Conservation (phyloP, 768 basidiomycete genomes). For the Peribolospora baueri region DNA sequence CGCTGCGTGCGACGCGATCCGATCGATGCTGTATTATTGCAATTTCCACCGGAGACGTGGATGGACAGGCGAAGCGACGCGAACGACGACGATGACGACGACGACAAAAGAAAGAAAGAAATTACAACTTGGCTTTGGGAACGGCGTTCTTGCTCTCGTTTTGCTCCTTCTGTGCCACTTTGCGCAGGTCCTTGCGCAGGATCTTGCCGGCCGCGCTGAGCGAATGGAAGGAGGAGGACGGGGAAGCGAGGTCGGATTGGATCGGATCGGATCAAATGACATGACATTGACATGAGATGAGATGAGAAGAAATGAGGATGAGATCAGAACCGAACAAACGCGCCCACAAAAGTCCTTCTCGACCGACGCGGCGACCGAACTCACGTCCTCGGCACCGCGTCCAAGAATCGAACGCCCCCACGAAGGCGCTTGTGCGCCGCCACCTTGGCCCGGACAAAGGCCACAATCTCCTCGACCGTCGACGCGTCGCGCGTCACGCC, state of each 20-base stretch:
- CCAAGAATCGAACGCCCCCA: constrained; percentile 8
- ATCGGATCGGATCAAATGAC: background rate
- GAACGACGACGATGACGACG: no score
- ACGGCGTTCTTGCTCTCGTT: background rate
- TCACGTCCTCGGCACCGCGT: constrained; percentile 22
- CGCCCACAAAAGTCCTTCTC: background rate
- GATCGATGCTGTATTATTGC: no score
- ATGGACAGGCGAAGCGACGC: no score
- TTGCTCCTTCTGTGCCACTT: constrained; percentile 34
- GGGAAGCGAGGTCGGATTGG: background rate
- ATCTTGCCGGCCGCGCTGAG: constrained; percentile 68
- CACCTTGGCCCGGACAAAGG: constrained; percentile 6
- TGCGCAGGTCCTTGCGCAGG: constrained; percentile 48
- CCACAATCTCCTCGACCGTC: background rate
- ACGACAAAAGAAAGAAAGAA: no score
- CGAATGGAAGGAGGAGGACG: background rate
- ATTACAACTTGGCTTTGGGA: background rate
- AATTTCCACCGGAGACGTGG: no score
- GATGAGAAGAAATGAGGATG: no score
- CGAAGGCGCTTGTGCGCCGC: constrained; percentile 10
- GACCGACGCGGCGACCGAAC: constrained; percentile 2
- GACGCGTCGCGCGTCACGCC: constrained; percentile 1
- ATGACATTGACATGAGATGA: background rate
- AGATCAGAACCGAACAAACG: background rate
- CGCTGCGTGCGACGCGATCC: no score